Evolutionary conservation across 2,329 filamentous ascomycete species (phyloP), one percentile per base, ranked within the genome.

Genomic region (Gnomoniopsis sp.): DNA sequence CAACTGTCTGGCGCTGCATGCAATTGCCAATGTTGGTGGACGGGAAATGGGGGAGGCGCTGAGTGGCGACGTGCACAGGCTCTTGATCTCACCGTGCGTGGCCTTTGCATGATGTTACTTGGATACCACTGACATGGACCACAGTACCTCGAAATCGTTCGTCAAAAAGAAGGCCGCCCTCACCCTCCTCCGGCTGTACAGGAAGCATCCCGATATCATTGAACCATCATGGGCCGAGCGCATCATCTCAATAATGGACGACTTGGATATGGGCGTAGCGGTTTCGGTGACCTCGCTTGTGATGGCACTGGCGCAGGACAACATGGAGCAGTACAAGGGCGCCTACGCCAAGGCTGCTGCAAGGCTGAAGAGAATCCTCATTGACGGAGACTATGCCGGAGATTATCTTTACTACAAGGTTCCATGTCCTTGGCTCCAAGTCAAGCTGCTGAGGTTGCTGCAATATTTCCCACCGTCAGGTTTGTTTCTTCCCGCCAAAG

Each of bases 321-420:
- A 95, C 68, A 85, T 89, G n/a, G 93, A 97, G 1, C 88, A 92
- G 69, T 99, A 97, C 79, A 93, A 89, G 73, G 93, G 92, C 46
- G 91, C 91, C 67, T 98, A 97, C 71, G 88, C 92, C 63, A 99
- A 98, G 76, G 93, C 93, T 34, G 93, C 93, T 0, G 89, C 91
- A 62, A 83, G 92, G 58, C 74, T 99, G 67, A 96, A 96, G 77
- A 88, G 90, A 65, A 90, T 98, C 65, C 82, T 97, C 17, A 87
- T 98, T 26, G 93, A 98, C 66, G 88, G 89, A 63, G 93, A 99
- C 66, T 95, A 91, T 68, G 85, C 91, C 0, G 84, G 86, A 57
- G 95, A 98, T 71, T 99, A 99, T 71, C 84, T 97, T 26, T 99
- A 99, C 78, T 99, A 99, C 80, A 97, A 97, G 70, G 95, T 99